Base-by-base conservation (phyloP, 768 basidiomycete species). In the Leccinellum rugosiceps region DNA sequence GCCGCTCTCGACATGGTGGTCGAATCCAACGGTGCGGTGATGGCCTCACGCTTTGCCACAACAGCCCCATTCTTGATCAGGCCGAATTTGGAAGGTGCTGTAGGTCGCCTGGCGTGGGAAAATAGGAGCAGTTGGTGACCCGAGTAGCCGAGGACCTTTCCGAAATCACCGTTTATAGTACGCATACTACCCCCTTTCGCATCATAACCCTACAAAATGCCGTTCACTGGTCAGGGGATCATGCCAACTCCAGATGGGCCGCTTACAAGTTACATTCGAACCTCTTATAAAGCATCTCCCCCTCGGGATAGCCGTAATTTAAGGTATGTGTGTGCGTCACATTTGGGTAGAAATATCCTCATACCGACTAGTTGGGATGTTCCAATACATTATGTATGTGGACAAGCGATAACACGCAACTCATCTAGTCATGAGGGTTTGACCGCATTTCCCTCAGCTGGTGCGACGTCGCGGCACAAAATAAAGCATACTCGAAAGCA, bases 41-140 rank as follows among this genome's bases (percentile, higher is more conserved):
- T 34, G 51, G 35, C 31, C 41, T 26, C 30, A 30, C 31, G 32
- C 47, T 3, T 28, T 5, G 38, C 57, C 50, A 32, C 58, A 50
- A 23, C 26, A 21, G 30, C 32, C n/a, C 48, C 3, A 21, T 34
- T 55, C 58, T 59, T 60, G 63, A 59, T 58, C 34, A 6, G 50
- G 21, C 67, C 62, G 13, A 1, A 60, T 73, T 73, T 65, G 65
- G 70, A 72, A 71, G 63, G 72, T 73, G 15, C 63, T 67, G 71
- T 73, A 52, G 51, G 62, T 25, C 52, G 54, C 23, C 49, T 21
- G 7, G n/a, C 60, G 61, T 69, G 64, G 58, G 70, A 67, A 58
- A 43, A 4, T 3, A 3, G n/a, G 38, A 2, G n/a, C 19, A 43
- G 19, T 43, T n/a, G 11, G 19, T 13, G n/a, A 43, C 41, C 45